Conservation (phyloP, 2,329 filamentous ascomycete genomes). For the Pseudocercospora vitis region DNA sequence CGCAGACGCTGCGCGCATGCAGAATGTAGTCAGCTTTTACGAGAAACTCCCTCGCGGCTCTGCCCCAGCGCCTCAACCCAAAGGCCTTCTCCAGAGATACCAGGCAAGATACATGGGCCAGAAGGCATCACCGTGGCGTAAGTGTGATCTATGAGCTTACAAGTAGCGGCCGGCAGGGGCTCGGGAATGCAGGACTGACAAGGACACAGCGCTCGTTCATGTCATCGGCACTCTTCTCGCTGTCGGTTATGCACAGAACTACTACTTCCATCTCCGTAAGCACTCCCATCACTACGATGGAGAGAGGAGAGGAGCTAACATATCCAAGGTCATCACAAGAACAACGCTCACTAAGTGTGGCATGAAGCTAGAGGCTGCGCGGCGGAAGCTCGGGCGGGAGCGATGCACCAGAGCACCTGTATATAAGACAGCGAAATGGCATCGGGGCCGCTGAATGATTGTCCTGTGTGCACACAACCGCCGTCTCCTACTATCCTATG, state of each 20-base stretch:
- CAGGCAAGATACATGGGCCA: conserved; percentile 88
- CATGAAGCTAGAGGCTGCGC: background rate
- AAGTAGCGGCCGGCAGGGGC: too few species aligned
- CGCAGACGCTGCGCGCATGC: conserved; percentile 95
- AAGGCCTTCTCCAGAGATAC: conserved; percentile 84
- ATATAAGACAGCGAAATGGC: conserved; percentile 25
- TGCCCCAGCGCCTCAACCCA: conserved; percentile 78
- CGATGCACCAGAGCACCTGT: conserved; percentile 21
- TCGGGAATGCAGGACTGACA: conserved; percentile 10
- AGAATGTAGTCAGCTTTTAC: conserved; percentile 97
- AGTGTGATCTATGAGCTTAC: conserved; percentile 44
- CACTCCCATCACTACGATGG: conserved; percentile 32
- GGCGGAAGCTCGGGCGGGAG: conserved; percentile 14
- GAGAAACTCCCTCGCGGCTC: conserved; percentile 93
- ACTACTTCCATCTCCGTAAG: conserved; percentile 99
- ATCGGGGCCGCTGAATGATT: conserved; percentile 12
- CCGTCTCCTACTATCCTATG: too few species aligned
- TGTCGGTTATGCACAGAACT: conserved; percentile 94
- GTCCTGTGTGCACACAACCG: conserved; percentile 9
- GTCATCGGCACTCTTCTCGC: conserved; percentile 73
- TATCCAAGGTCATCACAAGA: conserved; percentile 95
- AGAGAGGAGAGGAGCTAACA: background rate
- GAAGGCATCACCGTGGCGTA: conserved; percentile 86
- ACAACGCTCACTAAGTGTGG: conserved; percentile 88
- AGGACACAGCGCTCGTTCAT: conserved; percentile 75